Evolutionary conservation across 805 yeast genomes (phyloP), one percentile per base, ranked within the genome.

Genomic region (Wickerhamiella galacta): DNA sequence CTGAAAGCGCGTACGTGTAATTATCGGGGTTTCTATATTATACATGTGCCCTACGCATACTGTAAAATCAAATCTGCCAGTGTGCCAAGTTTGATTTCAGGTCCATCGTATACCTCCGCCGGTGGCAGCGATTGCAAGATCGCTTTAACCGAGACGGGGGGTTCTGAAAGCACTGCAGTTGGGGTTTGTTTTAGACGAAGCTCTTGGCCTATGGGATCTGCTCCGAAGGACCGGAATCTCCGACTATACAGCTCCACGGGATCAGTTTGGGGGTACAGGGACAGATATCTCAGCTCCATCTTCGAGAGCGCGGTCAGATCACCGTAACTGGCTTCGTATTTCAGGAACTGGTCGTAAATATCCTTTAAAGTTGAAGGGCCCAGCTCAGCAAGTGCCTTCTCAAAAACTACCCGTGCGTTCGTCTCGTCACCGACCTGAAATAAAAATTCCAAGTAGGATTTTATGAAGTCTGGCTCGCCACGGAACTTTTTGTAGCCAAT

Each of bases 321-420:
- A 22, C 87, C 80, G 48, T 68, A 73, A 34, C 65, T 66, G 2
- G 76, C 61, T 40, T 85, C 92, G 48, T 74, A 75, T 31, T 64
- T 59, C 30, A 79, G 65, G 54, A 76, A 79, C 28, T 64, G 58
- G 34, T 68, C 68, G 44, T 64, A 72, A 24, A 77, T 57, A 25
- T 56, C 57, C 33, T 63, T 58, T 2, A 50, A 49, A 12, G 47
- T 52, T n/a, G 52, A 56, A 1, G 56, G 52, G 25, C 57, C 61
- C 38, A 72, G 55, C 28, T 66, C 71, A 7, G 75, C 69, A 7
- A 77, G 61, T 0, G 83, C 72, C 3, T 77, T 66, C 52, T 90
- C 96, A 50, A 87, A 76, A 23, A 82, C 62, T 6, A 82, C 79
- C 44, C 87, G 75, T 12, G 83, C 78, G 46, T 78, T 64, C 47